Evolutionary conservation across 2,329 filamentous ascomycete species (phyloP), one percentile per base, ranked within the genome.

Genomic region (Lasiodiplodia citricola): DNA sequence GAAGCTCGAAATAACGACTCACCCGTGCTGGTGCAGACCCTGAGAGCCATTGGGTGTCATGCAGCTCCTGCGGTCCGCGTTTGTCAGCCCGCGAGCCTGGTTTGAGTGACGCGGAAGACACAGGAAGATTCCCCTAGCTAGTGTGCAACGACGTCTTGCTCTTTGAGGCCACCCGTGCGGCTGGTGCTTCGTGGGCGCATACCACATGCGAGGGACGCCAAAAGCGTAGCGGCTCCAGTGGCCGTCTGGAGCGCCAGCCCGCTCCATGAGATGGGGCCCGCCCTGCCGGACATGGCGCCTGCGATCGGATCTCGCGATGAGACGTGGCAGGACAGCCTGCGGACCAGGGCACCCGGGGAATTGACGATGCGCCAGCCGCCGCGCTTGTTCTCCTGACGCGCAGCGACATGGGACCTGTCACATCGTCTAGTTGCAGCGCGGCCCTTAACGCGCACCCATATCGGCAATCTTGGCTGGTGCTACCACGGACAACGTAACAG

Each of bases 171-270:
- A 58, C 28, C 58, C 51, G 60, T 65, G 60, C 67, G 57, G 58
- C 67, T 68, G 67, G 67, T 68, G 67, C 67, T 56, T 68, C 67
- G 58, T 65, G 60, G 67, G 67, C 67, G 67, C 67, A 68, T 68
- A 52, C 58, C 52, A 58, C 58, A 64, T 68, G 67, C 67, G 67
- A 68, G 67, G 67, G 67, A 50, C 58, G 47, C 67, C 67, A 55
- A 52, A 68, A 68, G 41, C 50, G 67, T 65, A 62, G 18, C 67
- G 57, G 60, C 50, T 54, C 57, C 67, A 54, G 28, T 63, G 31
- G 54, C 65, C 54, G 10, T 64, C 60, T 37, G 6, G 47, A 52
- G 60, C 60, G 60, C 60, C 60, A 52, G 60, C 47, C 60, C 60
- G 47, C 60, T 64, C 38, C 60, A 18, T 64, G 47, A 28, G 38